These are phyloP conservation scores for Fusarium nelsonii DNA, from an alignment of 2,329 filamentous ascomycete genomes.

Conservation along the genomic window DNA sequence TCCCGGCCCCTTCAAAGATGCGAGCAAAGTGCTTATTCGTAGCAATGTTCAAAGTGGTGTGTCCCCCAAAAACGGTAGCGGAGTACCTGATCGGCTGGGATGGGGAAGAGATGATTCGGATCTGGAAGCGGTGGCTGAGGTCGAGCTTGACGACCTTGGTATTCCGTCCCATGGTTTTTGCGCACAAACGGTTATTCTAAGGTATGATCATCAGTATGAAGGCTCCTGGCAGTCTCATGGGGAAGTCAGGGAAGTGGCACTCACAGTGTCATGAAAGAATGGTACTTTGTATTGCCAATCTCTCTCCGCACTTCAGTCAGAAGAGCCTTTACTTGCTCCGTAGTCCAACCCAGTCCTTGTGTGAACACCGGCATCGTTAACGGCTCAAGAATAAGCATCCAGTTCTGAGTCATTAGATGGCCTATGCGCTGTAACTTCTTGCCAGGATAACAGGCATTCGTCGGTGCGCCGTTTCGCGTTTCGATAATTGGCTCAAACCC, in stretches of 20 bases:
- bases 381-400: slow-evolving; percentile 41
- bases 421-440: slow-evolving; percentile 43
- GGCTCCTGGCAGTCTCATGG: accelerated
- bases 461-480: slow-evolving; percentile 42
- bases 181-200: slow-evolving; percentile 35
- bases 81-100: neutral
- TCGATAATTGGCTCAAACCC: slow-evolving; percentile 42
- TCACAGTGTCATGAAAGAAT: slow-evolving; percentile 46
- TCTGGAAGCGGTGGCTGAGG: slow-evolving; percentile 22
- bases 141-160: slow-evolving; percentile 24
- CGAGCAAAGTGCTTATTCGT: too few relatives aligned
- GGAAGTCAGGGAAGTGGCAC: slow-evolving; percentile 1
- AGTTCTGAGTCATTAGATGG: slow-evolving; percentile 43
- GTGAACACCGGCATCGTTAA: slow-evolving; percentile 42
- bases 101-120: slow-evolving; percentile 28
- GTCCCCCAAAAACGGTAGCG: neutral
- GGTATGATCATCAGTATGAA: slow-evolving; percentile 6
- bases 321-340: slow-evolving; percentile 35
- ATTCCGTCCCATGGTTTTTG: slow-evolving; percentile 34
- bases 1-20: too few relatives aligned
- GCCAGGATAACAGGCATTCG: slow-evolving; percentile 45
- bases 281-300: slow-evolving; percentile 41
- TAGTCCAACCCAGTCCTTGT: slow-evolving; percentile 38
- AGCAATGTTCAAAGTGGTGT: slow-evolving; percentile 1
- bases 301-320: slow-evolving; percentile 38